Percentiles rank a stretch among this genome's conserved stretches.
These are phyloP conservation scores for Scedosporium apiospermum DNA, from an alignment of 2,329 filamentous ascomycete species.

Conservation along the genomic window DNA sequence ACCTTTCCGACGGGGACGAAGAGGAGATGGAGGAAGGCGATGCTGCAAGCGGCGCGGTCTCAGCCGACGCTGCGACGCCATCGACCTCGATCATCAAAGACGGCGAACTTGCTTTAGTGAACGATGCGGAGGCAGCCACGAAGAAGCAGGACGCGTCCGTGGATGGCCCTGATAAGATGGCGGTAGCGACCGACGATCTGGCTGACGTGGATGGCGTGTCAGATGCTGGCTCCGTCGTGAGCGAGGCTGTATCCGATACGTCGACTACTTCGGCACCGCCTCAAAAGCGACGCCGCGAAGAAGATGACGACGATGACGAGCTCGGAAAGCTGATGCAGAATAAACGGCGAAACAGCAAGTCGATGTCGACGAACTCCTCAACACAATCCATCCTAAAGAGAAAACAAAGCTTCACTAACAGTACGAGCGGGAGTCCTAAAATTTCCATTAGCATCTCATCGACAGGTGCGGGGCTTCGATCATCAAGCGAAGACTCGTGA, in stretches of 20 bases:
- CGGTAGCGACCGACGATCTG: slow-evolving; percentile 12
- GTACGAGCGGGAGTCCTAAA: slow-evolving; percentile 34
- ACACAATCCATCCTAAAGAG: slow-evolving; percentile 19
- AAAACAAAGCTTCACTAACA: slow-evolving; percentile 35
- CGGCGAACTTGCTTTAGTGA: not conserved
- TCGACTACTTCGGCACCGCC: slow-evolving; percentile 70
- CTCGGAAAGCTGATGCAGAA: slow-evolving; percentile 68
- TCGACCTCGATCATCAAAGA: not conserved
- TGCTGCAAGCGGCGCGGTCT: slow-evolving; percentile 1
- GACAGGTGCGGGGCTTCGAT: slow-evolving; percentile 25
- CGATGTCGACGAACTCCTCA: slow-evolving; percentile 25
- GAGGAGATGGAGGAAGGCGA: slow-evolving; percentile 15
- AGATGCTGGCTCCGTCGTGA: slow-evolving; percentile 10
- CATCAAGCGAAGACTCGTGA: slow-evolving; percentile 31
- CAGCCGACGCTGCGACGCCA: slow-evolving; percentile 37
- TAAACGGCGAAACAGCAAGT: slow-evolving; percentile 52
- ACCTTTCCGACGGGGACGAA: slow-evolving; percentile 77
- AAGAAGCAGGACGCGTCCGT: slow-evolving; percentile 9
- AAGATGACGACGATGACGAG: slow-evolving; percentile 84
- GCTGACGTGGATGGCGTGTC: slow-evolving; percentile 10
- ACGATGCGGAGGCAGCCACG: not conserved
- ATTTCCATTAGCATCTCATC: slow-evolving; percentile 50
- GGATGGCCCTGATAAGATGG: slow-evolving; percentile 11
- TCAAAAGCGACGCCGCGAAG: slow-evolving; percentile 83
- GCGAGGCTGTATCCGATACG: slow-evolving; percentile 22